These are phyloP conservation scores for Thraustotheca clavata DNA, from an alignment of 352 stramenopile species.

Conservation along the genomic window DNA sequence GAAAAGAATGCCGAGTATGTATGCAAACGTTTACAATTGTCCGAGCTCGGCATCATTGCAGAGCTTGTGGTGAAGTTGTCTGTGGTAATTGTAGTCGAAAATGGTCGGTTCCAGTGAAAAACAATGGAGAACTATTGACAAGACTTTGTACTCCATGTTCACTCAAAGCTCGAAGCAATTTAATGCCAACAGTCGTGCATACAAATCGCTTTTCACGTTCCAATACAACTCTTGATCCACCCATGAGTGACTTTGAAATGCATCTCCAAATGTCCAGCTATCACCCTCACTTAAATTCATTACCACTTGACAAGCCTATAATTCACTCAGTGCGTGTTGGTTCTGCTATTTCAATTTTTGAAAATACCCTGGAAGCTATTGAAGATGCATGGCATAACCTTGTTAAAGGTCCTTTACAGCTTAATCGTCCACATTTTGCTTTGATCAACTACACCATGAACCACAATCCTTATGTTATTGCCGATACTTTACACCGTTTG, in stretches of 20 bases:
- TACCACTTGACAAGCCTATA: neutral
- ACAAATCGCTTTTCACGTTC: neutral
- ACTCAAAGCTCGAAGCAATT: slow-evolving; percentile 52
- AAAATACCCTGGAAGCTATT: slow-evolving; percentile 44
- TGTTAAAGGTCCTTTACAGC: slow-evolving; percentile 38
- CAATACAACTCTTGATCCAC: neutral
- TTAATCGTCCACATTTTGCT: slow-evolving; percentile 66
- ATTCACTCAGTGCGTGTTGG: slow-evolving; percentile 52
- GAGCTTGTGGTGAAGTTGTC: slow-evolving; percentile 70
- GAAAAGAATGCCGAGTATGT: slow-evolving; percentile 61
- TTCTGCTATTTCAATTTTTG: slow-evolving; percentile 52
- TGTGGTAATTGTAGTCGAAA: slow-evolving; percentile 75
- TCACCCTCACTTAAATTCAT: neutral
- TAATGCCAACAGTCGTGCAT: neutral
- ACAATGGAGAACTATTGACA: slow-evolving; percentile 48
- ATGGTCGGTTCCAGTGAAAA: slow-evolving; percentile 57
- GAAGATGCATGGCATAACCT: slow-evolving; percentile 52
- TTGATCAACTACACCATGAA: slow-evolving; percentile 65
- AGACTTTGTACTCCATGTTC: slow-evolving; percentile 75
- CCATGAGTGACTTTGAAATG: slow-evolving; percentile 8
- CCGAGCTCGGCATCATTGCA: slow-evolving; percentile 69
- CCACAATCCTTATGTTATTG: slow-evolving; percentile 43
- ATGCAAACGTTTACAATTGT: slow-evolving; percentile 60
- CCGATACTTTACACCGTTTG: slow-evolving; percentile 46
- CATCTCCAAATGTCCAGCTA: neutral